These are phyloP conservation scores for Wickerhamiella hasegawae DNA, from an alignment of 805 yeast species.

Conservation along the genomic window DNA sequence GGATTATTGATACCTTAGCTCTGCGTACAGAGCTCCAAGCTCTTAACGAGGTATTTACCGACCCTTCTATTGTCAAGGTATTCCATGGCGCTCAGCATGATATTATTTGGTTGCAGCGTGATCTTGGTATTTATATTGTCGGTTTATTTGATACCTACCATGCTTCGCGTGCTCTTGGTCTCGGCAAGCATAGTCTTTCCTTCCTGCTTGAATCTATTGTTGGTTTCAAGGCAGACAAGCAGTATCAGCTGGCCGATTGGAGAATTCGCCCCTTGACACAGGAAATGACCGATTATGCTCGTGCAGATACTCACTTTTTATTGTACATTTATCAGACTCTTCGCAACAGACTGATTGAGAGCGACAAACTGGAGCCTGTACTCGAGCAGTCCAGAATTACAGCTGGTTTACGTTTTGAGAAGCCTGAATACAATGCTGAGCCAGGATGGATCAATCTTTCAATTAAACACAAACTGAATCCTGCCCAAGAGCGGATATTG, in stretches of 20 bases:
- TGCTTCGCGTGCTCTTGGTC: conserved; percentile 67
- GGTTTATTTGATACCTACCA: conserved; percentile 83
- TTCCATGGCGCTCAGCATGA: conserved; percentile 97
- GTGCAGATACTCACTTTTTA: conserved; percentile 89
- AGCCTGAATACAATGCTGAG: conserved; percentile 45
- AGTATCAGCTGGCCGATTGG: conserved; percentile 96
- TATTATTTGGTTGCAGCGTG: conserved; percentile 92
- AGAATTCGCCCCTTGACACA: conserved; percentile 67
- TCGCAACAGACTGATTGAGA: conserved; percentile 41
- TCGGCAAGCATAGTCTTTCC: conserved; percentile 74
- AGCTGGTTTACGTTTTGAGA: conserved; percentile 70
- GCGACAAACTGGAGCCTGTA: conserved; percentile 32
- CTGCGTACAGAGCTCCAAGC: conserved; percentile 53
- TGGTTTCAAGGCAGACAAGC: conserved; percentile 73
- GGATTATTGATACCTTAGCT: conserved; percentile 70
- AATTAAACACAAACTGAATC: conserved; percentile 47
- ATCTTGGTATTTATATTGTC: conserved; percentile 80
- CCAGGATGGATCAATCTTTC: conserved; percentile 51
- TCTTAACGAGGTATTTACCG: conserved; percentile 60
- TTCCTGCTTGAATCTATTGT: conserved; percentile 68
- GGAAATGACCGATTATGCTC: conserved; percentile 71
- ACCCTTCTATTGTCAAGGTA: conserved; percentile 71
- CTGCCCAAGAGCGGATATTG: conserved; percentile 33
- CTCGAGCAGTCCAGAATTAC: conserved; percentile 62
- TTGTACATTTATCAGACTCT: conserved; percentile 64